Evolutionary conservation across 176 grass and related monocot species (phyloP).

Genomic region (Sorghum bicolor): DNA sequence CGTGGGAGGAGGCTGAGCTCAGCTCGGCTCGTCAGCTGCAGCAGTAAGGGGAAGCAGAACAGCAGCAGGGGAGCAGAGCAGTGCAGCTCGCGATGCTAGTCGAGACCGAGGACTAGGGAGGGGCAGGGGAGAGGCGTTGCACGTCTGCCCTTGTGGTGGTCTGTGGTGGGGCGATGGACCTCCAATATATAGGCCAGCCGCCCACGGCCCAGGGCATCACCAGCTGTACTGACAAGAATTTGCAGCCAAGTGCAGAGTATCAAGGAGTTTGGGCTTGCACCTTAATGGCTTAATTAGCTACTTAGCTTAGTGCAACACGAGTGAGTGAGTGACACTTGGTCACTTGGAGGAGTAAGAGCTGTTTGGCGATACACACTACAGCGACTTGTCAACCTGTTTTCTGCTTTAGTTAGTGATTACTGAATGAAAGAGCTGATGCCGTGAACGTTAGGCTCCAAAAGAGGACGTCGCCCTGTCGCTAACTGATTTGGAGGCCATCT

Average conservation of each 20-base stretch:
- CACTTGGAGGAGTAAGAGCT: neutral
- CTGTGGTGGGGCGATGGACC: neutral
- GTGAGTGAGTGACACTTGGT: neutral
- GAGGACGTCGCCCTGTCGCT: neutral
- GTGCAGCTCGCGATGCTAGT: neutral
- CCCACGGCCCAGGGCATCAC: neutral
- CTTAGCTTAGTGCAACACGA: neutral
- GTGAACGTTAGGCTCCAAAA: neutral
- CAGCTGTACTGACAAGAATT: neutral
- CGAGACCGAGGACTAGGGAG: neutral
- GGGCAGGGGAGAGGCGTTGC: neutral
- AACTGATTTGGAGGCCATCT: neutral
- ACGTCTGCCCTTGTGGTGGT: conserved; percentile 2
- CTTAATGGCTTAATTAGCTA: neutral
- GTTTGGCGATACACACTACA: neutral
- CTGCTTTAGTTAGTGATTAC: neutral
- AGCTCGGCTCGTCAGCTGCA: neutral
- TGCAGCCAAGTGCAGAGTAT: neutral
- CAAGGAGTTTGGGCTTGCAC: neutral
- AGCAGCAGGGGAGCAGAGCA: neutral
- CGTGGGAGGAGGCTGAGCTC: neutral
- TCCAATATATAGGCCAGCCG: conserved; percentile 31
- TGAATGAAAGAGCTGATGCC: neutral
- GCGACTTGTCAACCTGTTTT: neutral
- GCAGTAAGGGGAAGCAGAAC: conserved; percentile 8